A percentile compares a stretch with the other conserved stretches of the same genome.
phyloP scores from a whole-genome alignment of 2,329 filamentous ascomycete species.

The Talaromyces marneffei region DNA sequence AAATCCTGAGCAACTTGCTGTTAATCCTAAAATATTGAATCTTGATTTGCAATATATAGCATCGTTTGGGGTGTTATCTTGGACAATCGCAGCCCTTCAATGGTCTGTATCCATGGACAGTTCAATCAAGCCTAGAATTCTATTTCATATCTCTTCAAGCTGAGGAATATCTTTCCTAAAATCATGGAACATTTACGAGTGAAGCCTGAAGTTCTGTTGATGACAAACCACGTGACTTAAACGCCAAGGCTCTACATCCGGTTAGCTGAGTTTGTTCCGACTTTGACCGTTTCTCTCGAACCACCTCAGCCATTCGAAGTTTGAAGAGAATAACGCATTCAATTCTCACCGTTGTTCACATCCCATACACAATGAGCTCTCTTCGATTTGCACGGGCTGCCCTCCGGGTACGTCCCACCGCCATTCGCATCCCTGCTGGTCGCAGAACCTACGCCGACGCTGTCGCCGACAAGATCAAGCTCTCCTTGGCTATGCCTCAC shows the following conservation, averaged over 20 bases:
- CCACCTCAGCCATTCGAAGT: conserved; percentile 14
- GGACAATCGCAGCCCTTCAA: not conserved
- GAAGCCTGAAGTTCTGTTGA: not conserved
- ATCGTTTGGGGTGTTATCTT: not conserved
- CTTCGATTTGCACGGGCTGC: conserved; percentile 86
- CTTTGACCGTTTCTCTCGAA: conserved; percentile 17
- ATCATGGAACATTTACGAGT: not conserved
- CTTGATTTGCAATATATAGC: not conserved
- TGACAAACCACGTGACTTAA: conserved; percentile 12
- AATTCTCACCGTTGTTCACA: conserved; percentile 24
- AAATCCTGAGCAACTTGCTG: no score
- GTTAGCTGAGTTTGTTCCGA: conserved; percentile 15
- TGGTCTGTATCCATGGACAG: not conserved
- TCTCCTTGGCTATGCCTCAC: conserved; percentile 95
- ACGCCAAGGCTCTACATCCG: conserved; percentile 13
- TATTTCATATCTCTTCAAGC: not conserved
- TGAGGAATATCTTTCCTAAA: not conserved
- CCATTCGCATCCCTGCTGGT: conserved; percentile 69
- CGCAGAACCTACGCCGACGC: conserved; percentile 89
- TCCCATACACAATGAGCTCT: conserved; percentile 69
- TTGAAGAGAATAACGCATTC: conserved; percentile 9
- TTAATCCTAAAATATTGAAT: not conserved
- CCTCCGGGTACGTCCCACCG: conserved; percentile 73
- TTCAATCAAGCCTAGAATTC: not conserved
- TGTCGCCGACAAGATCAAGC: conserved; percentile 90